Base-by-base conservation (phyloP, 2,329 filamentous ascomycete genomes). In the Bipolaris oryzae region DNA sequence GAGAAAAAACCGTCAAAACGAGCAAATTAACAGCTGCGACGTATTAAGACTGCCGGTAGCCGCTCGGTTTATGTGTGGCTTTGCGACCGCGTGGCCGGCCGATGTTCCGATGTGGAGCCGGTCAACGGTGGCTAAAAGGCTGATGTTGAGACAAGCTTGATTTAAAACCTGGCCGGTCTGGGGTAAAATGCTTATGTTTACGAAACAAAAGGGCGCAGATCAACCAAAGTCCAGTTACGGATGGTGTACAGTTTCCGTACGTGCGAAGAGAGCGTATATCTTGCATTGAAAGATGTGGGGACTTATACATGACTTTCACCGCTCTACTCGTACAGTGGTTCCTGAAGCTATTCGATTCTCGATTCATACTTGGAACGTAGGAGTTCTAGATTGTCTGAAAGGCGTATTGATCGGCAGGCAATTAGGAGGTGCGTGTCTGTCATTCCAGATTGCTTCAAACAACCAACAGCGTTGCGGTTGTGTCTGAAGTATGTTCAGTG, bases 121-220 rank as follows among this genome's bases (percentile, higher is more conserved):
- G 55, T 38, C 35, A 18, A 20, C 47, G 28, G 57, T 64, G 68
- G 64, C 58, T 70, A 67, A 71, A 71, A 52, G 63, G 64, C 43
- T 55, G 44, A 53, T 61, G 41, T 47, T 44, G 41, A 44, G 15
- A 42, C 42, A 16, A 37, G 46, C 47, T 51, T 46, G 50, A 49
- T 44, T 52, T 43, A 50, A 55, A 20, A 56, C 44, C 34, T 47
- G 53, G 57, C 52, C 41, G 53, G 47, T 58, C 56, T 35, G 59
- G 49, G 55, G 34, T 56, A 56, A 61, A 65, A 53, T 44, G 59
- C 59, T 55, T 63, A 38, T 49, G 33, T 38, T 10, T 38, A 34
- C 49, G 25, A 58, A 50, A 34, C 52, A 42, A 49, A 53, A 13
- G 10, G 13, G 31, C 20, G 35, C 28, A 16, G 10, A 11, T 20